Evolutionary conservation across 1,284 basidiomycete species (phyloP), one percentile per base, ranked within the genome.

Genomic region (Ustilago loliicola): DNA sequence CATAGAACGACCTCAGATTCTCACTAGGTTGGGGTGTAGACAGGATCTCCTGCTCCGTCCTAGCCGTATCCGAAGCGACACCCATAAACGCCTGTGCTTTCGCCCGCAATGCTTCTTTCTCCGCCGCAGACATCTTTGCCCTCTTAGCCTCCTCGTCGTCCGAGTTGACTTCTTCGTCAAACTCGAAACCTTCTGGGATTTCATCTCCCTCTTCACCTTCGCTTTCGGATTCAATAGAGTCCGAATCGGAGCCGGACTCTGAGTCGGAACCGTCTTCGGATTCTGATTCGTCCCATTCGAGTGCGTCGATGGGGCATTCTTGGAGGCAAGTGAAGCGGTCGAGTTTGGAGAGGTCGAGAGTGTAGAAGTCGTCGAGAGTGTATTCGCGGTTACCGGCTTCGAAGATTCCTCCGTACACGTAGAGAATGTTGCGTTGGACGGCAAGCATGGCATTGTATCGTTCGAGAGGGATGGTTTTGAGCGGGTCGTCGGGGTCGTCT

Each of bases 371-470:
- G 65, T 86, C 85, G 19, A 86, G 48, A 4, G 84, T 86, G 57
- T 85, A 86, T 45, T 86, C 85, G 34, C 85, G 80, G 42, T 83
- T 76, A 56, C 68, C 80, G 13, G 75, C 76, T 64, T 86, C 85
- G 23, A 79, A 85, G 62, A 86, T 86, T 6, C 85, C 85, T 30
- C 85, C 85, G 54, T 84, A 86, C 30, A 81, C 70, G 61, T 79
- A 85, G 52, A 84, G 69, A 6, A 92, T 94, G 85, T 96, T 96
- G 36, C 92, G 90, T 56, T 94, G 89, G 2, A 96, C 91, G 0
- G 94, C 92, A 10, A 96, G 88, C 94, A 97, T 96, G 2, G 93
- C 90, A 79, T 97, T 97, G 87, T 96, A 97, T n/a, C 95, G 89
- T 1, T 91, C 90, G 10, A 93, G 88, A 0, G 95, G 95, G 0